Conservation (phyloP, 768 basidiomycete species). For the Erythrobasidium yunnanense region DNA sequence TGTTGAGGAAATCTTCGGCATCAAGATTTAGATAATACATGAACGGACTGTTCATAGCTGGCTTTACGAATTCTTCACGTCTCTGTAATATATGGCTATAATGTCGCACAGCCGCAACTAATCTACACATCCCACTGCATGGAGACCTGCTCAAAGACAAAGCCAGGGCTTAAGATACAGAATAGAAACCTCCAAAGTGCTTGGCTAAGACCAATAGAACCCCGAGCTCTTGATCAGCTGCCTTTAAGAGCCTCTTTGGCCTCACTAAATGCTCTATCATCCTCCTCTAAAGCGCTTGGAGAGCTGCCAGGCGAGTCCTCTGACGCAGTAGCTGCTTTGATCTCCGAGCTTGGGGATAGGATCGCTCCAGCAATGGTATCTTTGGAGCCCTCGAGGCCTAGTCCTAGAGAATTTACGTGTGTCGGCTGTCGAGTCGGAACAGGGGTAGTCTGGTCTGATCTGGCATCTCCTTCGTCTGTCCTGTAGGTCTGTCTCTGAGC, state of each 20-base stretch:
- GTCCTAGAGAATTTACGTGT: slow-evolving; percentile 3
- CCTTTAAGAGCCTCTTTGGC: slow-evolving; percentile 4
- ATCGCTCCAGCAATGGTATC: neutral
- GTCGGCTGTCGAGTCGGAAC: neutral
- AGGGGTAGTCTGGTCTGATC: neutral
- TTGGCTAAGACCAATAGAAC: too few species aligned
- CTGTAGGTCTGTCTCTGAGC: too few species aligned
- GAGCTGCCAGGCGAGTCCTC: neutral
- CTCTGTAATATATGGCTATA: neutral
- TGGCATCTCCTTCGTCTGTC: neutral
- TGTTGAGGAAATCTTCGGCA: slow-evolving; percentile 66
- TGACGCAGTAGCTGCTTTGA: neutral
- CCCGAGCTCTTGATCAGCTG: too few species aligned
- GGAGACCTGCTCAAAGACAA: too few species aligned
- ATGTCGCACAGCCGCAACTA: too few species aligned
- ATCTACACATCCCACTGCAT: too few species aligned
- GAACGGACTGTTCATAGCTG: neutral
- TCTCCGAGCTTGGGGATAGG: neutral
- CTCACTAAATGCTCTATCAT: slow-evolving; percentile 8
- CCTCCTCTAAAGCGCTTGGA: slow-evolving; percentile 4
- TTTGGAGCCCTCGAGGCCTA: slow-evolving; percentile 5
- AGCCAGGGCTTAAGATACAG: too few species aligned
- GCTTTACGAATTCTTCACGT: neutral
- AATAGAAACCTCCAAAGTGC: too few species aligned
- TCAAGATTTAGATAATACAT: neutral